Evolutionary conservation across 2,329 filamentous ascomycete species (phyloP), one percentile per base, ranked within the genome.

Genomic region (Cladosporium sp.): DNA sequence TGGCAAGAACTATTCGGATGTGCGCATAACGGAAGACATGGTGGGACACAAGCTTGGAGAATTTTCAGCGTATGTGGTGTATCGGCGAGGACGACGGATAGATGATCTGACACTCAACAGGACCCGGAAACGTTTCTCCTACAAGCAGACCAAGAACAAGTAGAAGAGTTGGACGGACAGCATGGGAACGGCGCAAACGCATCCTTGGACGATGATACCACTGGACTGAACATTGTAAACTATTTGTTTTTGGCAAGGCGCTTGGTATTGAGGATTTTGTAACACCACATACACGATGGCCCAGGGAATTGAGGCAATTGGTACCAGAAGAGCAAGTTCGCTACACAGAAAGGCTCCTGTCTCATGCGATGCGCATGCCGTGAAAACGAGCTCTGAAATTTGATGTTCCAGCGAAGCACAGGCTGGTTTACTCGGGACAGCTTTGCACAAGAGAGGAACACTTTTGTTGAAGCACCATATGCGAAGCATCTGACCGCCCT

Each of bases 41-140:
- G 92, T 97, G 51, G 92, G 92, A 56, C 89, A 94, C 76, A 97
- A 96, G 78, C 81, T 97, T 66, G 92, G 92, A 68, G 92, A 97
- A 77, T 97, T 96, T 74, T 87, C 91, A 63, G 80, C 85, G 92
- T 96, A 84, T 85, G 22, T 55, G 14, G 17, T 2, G 2, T 14
- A 8, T 1, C 28, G n/a, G 9, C 17, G 25, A 34, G 36, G 25
- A 30, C 8, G 22, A 28, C 4, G 11, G 14, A 20, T 9, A 15
- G 28, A 5, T 25, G 47, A 19, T 37, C 58, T 59, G 51, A 59
- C 58, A 59, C 30, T 40, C 22, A 43, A 37, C 66, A 89, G 86
- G 61, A 89, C 87, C 56, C 79, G 87, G 66, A 88, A 88, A 75
- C 77, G 78, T 43, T 88, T 89, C 74, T 79, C 78, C 28, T 89